These are phyloP conservation scores for Fusarium longipes DNA, from an alignment of 2,329 filamentous ascomycete species.

Conservation along the genomic window DNA sequence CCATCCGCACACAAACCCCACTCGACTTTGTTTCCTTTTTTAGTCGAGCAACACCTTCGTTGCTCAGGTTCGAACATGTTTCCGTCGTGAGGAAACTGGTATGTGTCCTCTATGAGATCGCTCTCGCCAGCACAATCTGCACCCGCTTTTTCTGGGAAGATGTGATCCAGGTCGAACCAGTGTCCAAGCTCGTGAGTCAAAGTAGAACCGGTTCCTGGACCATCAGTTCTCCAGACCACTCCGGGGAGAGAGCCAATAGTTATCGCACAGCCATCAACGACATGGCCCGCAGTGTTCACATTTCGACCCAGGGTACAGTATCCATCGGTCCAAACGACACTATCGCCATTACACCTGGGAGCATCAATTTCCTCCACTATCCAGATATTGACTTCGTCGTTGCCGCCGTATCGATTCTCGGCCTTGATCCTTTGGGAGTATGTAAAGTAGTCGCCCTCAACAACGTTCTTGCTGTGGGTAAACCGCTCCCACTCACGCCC, in stretches of 20 bases:
- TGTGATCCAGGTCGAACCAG: not conserved
- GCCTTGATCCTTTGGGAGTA: not conserved
- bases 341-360: not conserved
- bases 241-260: not conserved
- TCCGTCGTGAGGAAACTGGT: not conserved
- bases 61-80: not conserved
- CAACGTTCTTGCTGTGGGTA: not conserved
- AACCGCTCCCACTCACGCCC: not conserved
- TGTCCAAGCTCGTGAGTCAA: not conserved
- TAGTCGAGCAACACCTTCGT: not conserved
- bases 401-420: not conserved
- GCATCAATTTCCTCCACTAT: not conserved
- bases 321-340: not conserved
- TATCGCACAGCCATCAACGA: not conserved
- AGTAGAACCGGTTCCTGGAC: not conserved
- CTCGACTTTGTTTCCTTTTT: not conserved
- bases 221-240: not conserved
- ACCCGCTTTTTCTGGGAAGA: not conserved
- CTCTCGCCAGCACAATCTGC: not conserved
- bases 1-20: not conserved
- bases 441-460: not conserved
- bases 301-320: not conserved
- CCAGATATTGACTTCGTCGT: not conserved
- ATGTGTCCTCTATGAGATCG: not conserved
- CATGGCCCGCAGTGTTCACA: not conserved